Evolutionary conservation across 192 early-diverging fungal species (phyloP), one percentile per base, ranked within the genome.

Genomic region (Gonapodya prolifera): DNA sequence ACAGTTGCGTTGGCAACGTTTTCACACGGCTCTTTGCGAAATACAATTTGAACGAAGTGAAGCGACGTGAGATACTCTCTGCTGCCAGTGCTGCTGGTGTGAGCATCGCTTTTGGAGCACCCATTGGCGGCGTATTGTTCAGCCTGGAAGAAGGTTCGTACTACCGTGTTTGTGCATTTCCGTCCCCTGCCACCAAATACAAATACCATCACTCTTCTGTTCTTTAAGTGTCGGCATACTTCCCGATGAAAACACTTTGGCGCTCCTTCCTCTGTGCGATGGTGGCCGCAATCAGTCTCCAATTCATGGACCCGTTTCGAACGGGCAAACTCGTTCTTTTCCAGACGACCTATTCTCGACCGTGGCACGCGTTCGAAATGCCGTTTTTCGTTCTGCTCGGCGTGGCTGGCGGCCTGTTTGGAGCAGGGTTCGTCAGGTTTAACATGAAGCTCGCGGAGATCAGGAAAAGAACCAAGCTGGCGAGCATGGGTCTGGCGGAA

Each of bases 101-200:
- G 2, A 91, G 94, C 32, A 94, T 96, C 29, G 97, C 97, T 0
- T 98, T 98, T 84, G 97, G 96, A 30, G 94, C 96, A 0, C 97
- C 97, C 0, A 96, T 98, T 78, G 97, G 97, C 35, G 96, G 96
- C 1, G 96, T 98, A 17, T 83, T 98, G 75, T 96, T 97, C 79
- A 92, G 93, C 33, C 83, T 98, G 29, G 97, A 98, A 76, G 85
- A 84, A 77, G 35, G 35, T 32, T 17, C 13, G 23, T 61, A 70
- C 33, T 61, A 17, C 23, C 17, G 18, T 78, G 31, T 2, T 78
- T 78, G 13, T 78, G 76, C 76, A 33, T 78, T 36, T 77, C 75
- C 75, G 45, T 18, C 17, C 30, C 17, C 17, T 75, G 17, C 45
- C 30, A 18, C 30, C 17, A 17, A 18, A 18, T 28, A 17, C 17